phyloP scores from a whole-genome alignment of 129 eudicot genomes.

The Arctium minus region DNA sequence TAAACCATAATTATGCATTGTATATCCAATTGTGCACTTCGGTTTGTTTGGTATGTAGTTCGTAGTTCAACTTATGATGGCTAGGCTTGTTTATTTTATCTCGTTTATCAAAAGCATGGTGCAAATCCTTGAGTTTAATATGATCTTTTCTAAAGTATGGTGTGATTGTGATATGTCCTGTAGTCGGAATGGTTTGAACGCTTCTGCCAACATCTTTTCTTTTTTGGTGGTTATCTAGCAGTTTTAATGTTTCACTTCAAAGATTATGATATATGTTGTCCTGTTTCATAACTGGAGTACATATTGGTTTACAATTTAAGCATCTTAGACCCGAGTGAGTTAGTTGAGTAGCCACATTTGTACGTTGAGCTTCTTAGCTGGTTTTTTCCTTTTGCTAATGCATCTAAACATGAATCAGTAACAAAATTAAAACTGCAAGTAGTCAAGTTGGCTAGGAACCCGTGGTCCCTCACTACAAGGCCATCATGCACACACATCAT shows the following conservation, averaged over 20 bases:
- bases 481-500: neutral
- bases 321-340: neutral
- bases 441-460: neutral
- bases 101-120: too few relatives aligned
- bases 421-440: neutral
- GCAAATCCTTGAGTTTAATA: neutral
- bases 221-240: constrained; percentile 13
- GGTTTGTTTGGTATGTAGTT: neutral
- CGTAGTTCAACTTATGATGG: too few relatives aligned
- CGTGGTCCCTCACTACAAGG: neutral
- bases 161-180: neutral
- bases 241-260: constrained; percentile 11
- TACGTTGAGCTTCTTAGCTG: constrained; percentile 2
- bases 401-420: too few relatives aligned
- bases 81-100: too few relatives aligned
- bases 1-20: neutral
- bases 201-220: constrained; percentile 9
- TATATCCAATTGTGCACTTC: neutral
- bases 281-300: constrained; percentile 7
- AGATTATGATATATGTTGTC: too few relatives aligned
- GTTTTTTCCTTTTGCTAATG: neutral
- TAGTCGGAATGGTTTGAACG: constrained; percentile 42
- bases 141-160: neutral
- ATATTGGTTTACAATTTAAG: neutral
- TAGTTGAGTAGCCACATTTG: neutral